Base-by-base conservation (phyloP, 805 yeast species). In the Metschnikowia lochheadii region DNA sequence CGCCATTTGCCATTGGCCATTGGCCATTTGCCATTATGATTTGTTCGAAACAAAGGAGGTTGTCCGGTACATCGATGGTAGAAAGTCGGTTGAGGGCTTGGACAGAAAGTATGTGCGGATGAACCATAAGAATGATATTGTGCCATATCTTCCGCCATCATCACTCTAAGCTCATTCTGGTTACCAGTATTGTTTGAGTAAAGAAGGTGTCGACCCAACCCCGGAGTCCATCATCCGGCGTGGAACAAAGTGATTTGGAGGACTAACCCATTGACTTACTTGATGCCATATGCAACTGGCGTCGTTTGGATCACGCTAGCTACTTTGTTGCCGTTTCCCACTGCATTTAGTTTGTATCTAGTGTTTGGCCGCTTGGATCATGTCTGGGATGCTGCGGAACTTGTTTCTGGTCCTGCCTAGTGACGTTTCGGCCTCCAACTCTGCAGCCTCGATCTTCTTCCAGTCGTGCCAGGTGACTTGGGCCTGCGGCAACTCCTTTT, bases 401-500 rank as follows among this genome's bases (percentile, higher is more conserved):
- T 89, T 89, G 52, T 74, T 78, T 48, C 90, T 75, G 2, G 78
- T 61, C 59, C 83, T 86, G 5, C 82, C 84, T 6, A 48, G 35
- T 18, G 54, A 53, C 21, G 57, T 43, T 3, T 96, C 96, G 6
- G 63, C 61, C 29, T 62, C 56, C 26, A 69, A 48, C 61, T 89
- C 96, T 33, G 64, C 68, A 2, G 63, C 57, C 57, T 88, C 81
- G 32, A 89, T 72, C 35, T 63, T 69, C 46, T 63, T 55, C 96
- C 96, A 89, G 49, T 82, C 82, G 0, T 72, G 57, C 96, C 96
- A 89, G 14, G 66, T 55, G 2, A 84, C 78, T 1, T 66, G 56
- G 44, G 38, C 56, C 48, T 32, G 55, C 15, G 50, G 52, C 26
- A 59, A 49, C 23, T 41, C 36, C 7, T 49, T 49, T 8, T 39